Evolutionary conservation across 2,329 filamentous ascomycete species (phyloP).

Genomic region (Neofusicoccum ribis): DNA sequence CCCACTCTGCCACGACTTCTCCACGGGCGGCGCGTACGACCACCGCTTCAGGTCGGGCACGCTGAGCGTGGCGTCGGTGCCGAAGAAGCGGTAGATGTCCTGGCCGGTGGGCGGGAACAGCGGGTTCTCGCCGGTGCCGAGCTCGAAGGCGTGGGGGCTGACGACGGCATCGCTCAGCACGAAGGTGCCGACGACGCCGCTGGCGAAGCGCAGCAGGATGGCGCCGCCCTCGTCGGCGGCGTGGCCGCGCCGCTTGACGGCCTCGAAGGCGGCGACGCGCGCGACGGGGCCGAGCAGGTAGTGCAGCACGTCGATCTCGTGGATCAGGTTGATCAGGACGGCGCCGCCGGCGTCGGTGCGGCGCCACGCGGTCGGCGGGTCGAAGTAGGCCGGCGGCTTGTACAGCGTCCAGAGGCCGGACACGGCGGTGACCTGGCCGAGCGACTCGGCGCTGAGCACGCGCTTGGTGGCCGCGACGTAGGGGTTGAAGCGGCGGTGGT

Average conservation of each 20-base stretch:
- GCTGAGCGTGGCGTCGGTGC: constrained; percentile 52
- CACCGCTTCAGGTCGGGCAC: constrained; percentile 56
- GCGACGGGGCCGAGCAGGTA: constrained; percentile 56
- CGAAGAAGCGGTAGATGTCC: constrained; percentile 59
- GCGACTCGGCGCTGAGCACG: constrained; percentile 36
- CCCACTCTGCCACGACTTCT: constrained; percentile 40
- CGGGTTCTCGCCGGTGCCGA: constrained; percentile 59
- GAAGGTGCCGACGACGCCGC: constrained; percentile 59
- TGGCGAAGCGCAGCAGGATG: constrained; percentile 54
- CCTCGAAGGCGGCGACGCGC: constrained; percentile 54
- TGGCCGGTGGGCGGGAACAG: constrained; percentile 45
- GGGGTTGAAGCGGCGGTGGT: constrained; percentile 62
- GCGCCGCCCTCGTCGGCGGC: constrained; percentile 59
- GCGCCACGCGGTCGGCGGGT: constrained; percentile 51
- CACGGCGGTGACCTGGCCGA: constrained; percentile 54
- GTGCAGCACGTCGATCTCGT: constrained; percentile 61
- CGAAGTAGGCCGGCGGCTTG: constrained; percentile 56
- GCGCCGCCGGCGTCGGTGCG: constrained; percentile 49
- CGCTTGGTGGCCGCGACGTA: constrained; percentile 54
- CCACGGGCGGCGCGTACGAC: constrained; percentile 42
- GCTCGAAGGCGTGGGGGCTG: constrained; percentile 57
- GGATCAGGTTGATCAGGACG: constrained; percentile 60
- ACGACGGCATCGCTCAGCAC: constrained; percentile 55
- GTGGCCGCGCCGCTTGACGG: constrained; percentile 45
- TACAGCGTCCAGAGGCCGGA: constrained; percentile 56